Percentiles rank a stretch among this genome's conserved stretches.
Evolutionary conservation across 805 yeast genomes (phyloP).

Genomic region (Saturnispora dispora): DNA sequence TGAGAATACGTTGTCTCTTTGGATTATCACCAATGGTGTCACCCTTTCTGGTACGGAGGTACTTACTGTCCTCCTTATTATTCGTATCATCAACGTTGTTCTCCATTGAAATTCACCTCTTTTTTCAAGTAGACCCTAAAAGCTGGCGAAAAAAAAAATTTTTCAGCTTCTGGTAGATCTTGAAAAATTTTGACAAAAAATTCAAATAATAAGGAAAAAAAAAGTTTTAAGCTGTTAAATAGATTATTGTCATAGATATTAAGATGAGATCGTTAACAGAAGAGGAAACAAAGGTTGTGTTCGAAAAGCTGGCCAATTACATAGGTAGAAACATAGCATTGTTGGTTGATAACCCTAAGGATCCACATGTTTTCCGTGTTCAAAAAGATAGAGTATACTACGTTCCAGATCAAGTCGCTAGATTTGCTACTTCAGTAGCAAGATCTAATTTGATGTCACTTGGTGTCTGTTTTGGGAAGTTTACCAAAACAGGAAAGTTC

Average conservation of each 20-base stretch:
- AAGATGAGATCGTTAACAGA: constrained; percentile 90
- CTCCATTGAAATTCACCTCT: neutral
- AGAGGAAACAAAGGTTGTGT: constrained; percentile 91
- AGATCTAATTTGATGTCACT: constrained; percentile 85
- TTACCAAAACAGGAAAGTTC: constrained; percentile 95
- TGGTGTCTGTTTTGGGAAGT: constrained; percentile 91
- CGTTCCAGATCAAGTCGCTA: constrained; percentile 73
- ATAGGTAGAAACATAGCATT: constrained; percentile 92
- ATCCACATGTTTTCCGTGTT: constrained; percentile 89
- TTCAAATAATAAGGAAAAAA: neutral
- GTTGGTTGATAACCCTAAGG: constrained; percentile 73
- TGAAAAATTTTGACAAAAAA: neutral
- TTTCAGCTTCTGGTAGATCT: neutral
- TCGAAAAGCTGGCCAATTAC: constrained; percentile 92
- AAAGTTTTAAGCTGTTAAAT: neutral
- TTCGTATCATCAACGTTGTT: neutral
- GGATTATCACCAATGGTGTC: constrained; percentile 21
- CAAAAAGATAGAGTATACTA: constrained; percentile 97
- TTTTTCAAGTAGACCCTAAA: neutral
- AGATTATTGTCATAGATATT: neutral
- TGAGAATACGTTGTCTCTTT: constrained; percentile 24
- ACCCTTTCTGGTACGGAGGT: constrained; percentile 18
- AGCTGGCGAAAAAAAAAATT: constrained; percentile 6
- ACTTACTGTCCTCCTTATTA: constrained; percentile 8
- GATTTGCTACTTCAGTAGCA: constrained; percentile 82